Conservation (phyloP, 202 grass and related monocot species). For the Setaria viridis region DNA sequence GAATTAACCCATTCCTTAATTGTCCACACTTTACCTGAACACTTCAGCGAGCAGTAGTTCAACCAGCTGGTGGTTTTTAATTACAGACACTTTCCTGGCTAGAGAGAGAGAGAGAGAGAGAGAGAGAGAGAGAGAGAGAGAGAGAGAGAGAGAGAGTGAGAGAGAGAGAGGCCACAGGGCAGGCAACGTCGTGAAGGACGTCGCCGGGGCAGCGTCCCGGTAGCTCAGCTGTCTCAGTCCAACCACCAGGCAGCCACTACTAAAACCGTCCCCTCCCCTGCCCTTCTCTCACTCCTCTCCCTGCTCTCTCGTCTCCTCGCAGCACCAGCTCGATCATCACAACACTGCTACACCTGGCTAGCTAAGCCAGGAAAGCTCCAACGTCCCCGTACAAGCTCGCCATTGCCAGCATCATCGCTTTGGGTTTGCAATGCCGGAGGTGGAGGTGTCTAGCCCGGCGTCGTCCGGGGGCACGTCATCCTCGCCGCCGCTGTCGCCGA, state of each 20-base stretch:
- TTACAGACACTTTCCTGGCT: not conserved
- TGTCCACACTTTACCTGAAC: not conserved
- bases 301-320: not conserved
- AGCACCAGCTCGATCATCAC: not conserved
- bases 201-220: not conserved
- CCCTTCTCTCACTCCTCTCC: constrained; percentile 18
- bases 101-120: not conserved
- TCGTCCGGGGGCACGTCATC: constrained; percentile 48
- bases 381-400: not conserved
- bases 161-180: not conserved
- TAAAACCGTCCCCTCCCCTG: constrained; percentile 36
- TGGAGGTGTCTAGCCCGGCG: constrained; percentile 36
- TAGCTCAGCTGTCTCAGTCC: constrained; percentile 45
- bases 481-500: constrained; percentile 24
- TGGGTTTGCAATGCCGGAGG: constrained; percentile 38
- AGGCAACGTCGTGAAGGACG: constrained; percentile 11
- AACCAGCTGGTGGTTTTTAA: not conserved
- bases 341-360: not conserved
- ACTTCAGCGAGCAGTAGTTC: not conserved
- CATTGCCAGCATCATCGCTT: not conserved
- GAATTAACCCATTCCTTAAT: constrained; percentile 29
- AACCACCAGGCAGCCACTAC: constrained; percentile 33
- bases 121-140: not conserved
- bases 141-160: no score
- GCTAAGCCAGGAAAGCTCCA: not conserved